phyloP scores from a whole-genome alignment of 306 rosid species.

The Mimosa pudica region DNA sequence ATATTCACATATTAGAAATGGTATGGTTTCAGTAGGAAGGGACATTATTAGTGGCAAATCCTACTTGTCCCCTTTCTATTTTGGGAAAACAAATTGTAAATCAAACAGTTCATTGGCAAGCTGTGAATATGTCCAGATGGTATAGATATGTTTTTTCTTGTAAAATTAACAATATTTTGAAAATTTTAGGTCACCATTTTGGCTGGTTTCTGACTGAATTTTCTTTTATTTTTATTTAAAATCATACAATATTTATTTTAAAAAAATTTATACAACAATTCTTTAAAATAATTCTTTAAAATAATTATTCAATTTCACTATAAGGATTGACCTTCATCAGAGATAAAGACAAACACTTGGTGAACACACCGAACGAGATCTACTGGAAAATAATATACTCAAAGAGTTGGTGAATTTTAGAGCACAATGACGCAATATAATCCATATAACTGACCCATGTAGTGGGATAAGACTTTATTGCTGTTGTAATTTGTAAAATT shows the following conservation, averaged over 20 bases:
- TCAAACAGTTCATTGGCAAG: background rate
- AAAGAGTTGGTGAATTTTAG: too few relatives aligned
- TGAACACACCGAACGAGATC: too few relatives aligned
- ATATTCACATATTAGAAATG: constrained; percentile 28
- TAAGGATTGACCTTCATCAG: too few relatives aligned
- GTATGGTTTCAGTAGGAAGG: constrained; percentile 38
- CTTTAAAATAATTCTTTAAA: too few relatives aligned
- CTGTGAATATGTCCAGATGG: constrained; percentile 17
- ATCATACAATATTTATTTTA: background rate
- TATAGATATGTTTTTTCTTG: background rate
- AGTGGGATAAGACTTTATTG: too few relatives aligned
- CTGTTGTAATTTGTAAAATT: too few relatives aligned
- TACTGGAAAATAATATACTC: too few relatives aligned
- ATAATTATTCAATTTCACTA: too few relatives aligned
- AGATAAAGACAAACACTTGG: too few relatives aligned
- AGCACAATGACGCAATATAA: too few relatives aligned
- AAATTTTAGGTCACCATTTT: background rate
- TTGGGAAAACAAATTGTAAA: constrained; percentile 33
- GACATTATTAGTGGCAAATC: constrained; percentile 40
- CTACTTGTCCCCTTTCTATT: constrained; percentile 39
- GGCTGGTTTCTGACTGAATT: background rate
- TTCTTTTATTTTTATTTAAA: background rate
- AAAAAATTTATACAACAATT: background rate
- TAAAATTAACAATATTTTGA: background rate
- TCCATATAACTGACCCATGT: too few relatives aligned